Evolutionary conservation across 768 basidiomycete genomes (phyloP), one percentile per base, ranked within the genome.

Genomic region (Xanthoconium stramineum): DNA sequence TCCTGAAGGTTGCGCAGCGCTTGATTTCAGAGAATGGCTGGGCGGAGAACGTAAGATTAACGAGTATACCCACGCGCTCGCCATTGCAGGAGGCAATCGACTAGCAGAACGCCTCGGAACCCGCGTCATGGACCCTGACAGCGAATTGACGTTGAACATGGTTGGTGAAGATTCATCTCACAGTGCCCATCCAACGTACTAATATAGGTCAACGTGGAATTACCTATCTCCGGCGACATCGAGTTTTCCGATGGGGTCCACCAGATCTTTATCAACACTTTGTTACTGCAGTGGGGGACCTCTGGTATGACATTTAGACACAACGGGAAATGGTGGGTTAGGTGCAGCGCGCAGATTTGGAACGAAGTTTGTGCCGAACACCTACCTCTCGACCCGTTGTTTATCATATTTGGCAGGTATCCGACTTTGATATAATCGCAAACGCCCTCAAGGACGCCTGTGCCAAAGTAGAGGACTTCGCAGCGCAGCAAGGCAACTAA

Each of bases 1-100:
- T 47, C 38, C 63, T 56, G 48, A 62, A 30, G n/a, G 50, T 30
- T 14, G 29, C 20, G 20, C 50, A 85, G 91, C 91, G 0, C 67
- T 92, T 6, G 80, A 84, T 32, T 94, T 94, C 72, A 82, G 92
- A 30, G 65, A 78, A 55, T 81, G 80, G 74, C 69, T 92, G 3
- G 91, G 92, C 1, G 91, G 92, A 7, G 91, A 94, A 68, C 69
- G 79, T 28, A 78, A 75, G 44, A 94, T 94, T 56, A 82, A 80
- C 60, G 72, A 73, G 9, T 92, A 93, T 67, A 89, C 84, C 61
- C 86, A 85, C 67, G 63, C 75, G 10, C 76, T 92, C 7, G 92
- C 90, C 5, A 56, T 88, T 3, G 67, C 78, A 43, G 92, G 90
- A 9, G 91, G 88, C 0, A 78, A 75, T 56, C 65, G 67, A 11